phyloP scores from a whole-genome alignment of 495 filamentous ascomycete species.

The Chaetomium tenue region DNA sequence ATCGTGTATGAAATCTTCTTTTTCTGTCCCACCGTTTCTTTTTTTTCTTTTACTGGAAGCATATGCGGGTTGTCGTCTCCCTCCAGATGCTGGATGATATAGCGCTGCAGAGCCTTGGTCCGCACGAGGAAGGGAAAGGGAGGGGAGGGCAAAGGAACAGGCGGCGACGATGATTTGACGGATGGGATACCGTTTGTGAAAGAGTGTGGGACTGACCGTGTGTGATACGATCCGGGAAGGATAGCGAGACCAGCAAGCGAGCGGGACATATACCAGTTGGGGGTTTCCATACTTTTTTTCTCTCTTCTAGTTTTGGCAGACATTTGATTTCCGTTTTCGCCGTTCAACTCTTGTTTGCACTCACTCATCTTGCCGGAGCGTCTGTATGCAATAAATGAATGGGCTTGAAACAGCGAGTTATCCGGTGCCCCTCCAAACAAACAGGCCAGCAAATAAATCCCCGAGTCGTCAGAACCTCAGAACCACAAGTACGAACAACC shows the following conservation, averaged over 20 bases:
- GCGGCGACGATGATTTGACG: conserved; percentile 3
- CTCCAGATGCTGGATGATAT: conserved; percentile 14
- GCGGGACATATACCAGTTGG: conserved; percentile 19
- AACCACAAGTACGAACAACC: neutral
- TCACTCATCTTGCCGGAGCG: neutral
- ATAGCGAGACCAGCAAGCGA: conserved; percentile 5
- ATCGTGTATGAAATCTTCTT: conserved; percentile 33
- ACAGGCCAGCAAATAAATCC: too few relatives aligned
- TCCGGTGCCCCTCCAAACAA: too few relatives aligned
- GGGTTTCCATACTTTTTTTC: conserved; percentile 11
- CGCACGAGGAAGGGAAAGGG: conserved; percentile 12
- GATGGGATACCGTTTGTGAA: neutral
- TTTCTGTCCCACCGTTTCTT: conserved; percentile 20
- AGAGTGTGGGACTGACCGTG: neutral
- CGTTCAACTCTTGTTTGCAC: too few relatives aligned
- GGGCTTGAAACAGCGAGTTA: neutral
- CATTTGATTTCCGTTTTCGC: conserved; percentile 4
- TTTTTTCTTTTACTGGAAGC: conserved; percentile 23
- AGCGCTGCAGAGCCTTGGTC: neutral
- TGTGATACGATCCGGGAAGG: conserved; percentile 6
- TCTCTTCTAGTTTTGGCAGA: neutral
- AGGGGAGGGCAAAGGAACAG: neutral
- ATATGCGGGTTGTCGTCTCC: conserved; percentile 5
- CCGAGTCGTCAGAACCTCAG: neutral
- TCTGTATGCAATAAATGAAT: neutral